Evolutionary conservation across 345 rosid species (phyloP).

Genomic region (Moricandia moricandioides): DNA sequence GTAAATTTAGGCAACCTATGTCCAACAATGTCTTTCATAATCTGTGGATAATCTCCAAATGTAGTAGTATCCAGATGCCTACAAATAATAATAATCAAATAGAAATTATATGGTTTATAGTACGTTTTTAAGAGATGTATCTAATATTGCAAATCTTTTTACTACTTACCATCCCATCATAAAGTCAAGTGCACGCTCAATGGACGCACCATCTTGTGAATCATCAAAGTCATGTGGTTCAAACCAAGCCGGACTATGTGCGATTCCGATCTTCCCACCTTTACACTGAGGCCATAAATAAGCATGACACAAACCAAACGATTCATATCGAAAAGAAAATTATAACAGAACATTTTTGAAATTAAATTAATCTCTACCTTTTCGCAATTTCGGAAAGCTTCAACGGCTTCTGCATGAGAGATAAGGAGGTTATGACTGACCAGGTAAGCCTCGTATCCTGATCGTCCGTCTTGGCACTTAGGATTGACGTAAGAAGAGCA

Average conservation of each 20-base stretch:
- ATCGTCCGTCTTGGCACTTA: constrained; percentile 31
- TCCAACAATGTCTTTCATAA: constrained; percentile 41
- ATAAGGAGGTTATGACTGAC: constrained; percentile 32
- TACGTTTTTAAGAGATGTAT: no score
- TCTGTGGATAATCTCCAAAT: constrained; percentile 43
- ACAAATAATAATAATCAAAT: background rate
- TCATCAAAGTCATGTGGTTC: constrained; percentile 15
- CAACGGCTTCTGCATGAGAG: constrained; percentile 28
- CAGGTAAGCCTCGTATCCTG: constrained; percentile 30
- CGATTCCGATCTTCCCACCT: constrained; percentile 30
- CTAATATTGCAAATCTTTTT: background rate
- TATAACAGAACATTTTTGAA: background rate
- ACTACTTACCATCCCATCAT: constrained; percentile 33
- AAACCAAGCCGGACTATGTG: constrained; percentile 35
- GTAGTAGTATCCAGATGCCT: constrained; percentile 43
- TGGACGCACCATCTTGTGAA: constrained; percentile 16
- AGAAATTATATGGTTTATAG: background rate
- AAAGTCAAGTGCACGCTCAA: constrained; percentile 24
- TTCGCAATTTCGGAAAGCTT: constrained; percentile 18
- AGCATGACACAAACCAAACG: background rate
- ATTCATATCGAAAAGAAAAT: background rate
- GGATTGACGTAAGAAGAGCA: constrained; percentile 28
- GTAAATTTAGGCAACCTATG: constrained; percentile 46
- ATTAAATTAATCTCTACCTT: background rate
- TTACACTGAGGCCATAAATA: constrained; percentile 11